Base-by-base conservation (phyloP, 495 filamentous ascomycete species). In the Hyaloscypha variabilis region DNA sequence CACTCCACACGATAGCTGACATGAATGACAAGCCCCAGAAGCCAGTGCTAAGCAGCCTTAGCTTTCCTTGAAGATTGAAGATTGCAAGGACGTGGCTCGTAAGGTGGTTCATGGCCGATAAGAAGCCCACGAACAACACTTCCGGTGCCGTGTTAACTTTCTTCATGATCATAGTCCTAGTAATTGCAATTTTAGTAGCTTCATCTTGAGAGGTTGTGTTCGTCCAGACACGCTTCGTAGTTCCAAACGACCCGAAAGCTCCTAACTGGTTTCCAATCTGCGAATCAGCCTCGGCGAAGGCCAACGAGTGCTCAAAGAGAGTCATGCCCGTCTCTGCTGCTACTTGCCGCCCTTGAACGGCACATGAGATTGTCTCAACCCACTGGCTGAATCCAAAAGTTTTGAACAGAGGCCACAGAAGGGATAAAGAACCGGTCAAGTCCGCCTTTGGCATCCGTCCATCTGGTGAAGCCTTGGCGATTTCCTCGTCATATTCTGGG, bases 291-390 rank as follows among this genome's bases (percentile, higher is more conserved):
- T 99, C 96, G 1, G 95, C 92, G 76, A 98, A 99, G 0, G 95
- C 95, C 17, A 99, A 79, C 0, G 95, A 98, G 72, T 97, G 93
- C 69, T 99, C 95, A 72, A 99, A 95, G 23, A 98, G 84, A 0
- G 94, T 97, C 91, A 98, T 97, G 6, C 94, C 93, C 1, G 93
- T 95, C 77, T 98, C 95, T 0, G 92, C 88, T 64, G 88, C 85
- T 6, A 90, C 82, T 3, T 83, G 81, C 13, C 90, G 85, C n/a
- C 94, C 93, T 68, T 96, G 93, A n/a, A 98, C 80, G 5, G 94
- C 91, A 74, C 92, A 94, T 6, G 89, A 87, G 24, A 98, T 79
- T 0, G 90, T 93, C 72, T 98, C 95, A 28, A 96, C 75, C 70
- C 97, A 95, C 69, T 97, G 92, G 68, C 91, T 90, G 2, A 95